Base-by-base conservation (phyloP, 768 basidiomycete genomes). In the Pleurotus djamor region DNA sequence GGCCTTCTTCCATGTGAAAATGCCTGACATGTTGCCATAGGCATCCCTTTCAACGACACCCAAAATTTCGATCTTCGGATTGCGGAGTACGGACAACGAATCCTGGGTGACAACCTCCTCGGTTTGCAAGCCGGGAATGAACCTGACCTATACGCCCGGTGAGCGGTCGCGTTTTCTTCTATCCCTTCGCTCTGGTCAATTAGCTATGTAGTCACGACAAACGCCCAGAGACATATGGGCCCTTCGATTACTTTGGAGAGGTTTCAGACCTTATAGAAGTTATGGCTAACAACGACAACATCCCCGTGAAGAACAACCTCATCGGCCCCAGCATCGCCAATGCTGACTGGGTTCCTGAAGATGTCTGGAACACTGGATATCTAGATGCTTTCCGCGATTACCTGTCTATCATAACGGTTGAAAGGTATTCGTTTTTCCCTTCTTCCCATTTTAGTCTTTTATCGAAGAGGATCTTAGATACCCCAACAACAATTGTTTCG, bases 101-200 rank as follows among this genome's bases (percentile, higher is more conserved):
- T 92, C 60, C 75, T 94, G 0, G 92, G 92, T 0, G 73, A 84
- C 60, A 74, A 80, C 61, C 76, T 94, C 12, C 69, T 89, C 38
- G 91, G 88, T 0, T 72, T 90, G 17, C 88, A 92, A 69, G 80
- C 84, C 4, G 91, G 86, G 1, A 92, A 93, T 69, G 89, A 92
- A 70, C 83, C 75, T 8, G 83, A 84, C 68, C 70, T 83, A 45
- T 86, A 83, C 59, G 78, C 64, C 0, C 58, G 62, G 73, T 70
- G 37, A 52, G 62, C 44, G 14, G 12, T 48, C 47, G 33, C 17
- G 33, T 9, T 34, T 44, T 44, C 52, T 32, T 33, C 4, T 3
- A 37, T 28, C n/a, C 16, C 47, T 7, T 28, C 33, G 34, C 35
- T 21, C 34, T 38, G 5, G 12, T 13, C 49, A 12, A 32, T 2